phyloP scores from a whole-genome alignment of 2,329 filamentous ascomycete genomes.

The Macrophomina phaseolina region DNA sequence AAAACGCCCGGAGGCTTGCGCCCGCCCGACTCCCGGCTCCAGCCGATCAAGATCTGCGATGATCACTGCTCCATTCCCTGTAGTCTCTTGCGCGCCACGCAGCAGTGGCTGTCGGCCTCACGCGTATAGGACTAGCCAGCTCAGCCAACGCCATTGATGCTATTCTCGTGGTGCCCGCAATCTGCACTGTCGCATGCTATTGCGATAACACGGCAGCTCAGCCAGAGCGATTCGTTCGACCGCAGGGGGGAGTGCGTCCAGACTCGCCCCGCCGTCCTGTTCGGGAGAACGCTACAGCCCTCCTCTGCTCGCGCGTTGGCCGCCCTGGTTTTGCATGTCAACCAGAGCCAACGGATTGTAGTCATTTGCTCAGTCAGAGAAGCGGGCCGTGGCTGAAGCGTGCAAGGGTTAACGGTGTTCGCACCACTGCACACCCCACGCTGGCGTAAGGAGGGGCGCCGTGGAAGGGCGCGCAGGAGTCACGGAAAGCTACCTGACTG shows the following conservation, averaged over 20 bases:
- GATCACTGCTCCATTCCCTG: slow-evolving; percentile 1
- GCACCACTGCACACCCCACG: slow-evolving; percentile 4
- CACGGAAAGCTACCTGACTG: slow-evolving; percentile 1
- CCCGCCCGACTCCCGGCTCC: not conserved
- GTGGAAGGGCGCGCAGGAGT: not conserved
- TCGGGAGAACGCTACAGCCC: not conserved
- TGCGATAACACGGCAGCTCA: not conserved
- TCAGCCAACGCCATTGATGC: slow-evolving; percentile 1
- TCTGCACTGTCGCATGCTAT: not conserved
- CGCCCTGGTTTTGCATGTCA: not conserved
- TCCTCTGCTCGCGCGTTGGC: not conserved
- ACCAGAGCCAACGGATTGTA: not conserved
- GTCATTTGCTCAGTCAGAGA: not conserved
- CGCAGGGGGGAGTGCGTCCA: too few relatives aligned
- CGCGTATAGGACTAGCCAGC: not conserved
- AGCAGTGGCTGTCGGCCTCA: not conserved
- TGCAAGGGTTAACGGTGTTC: slow-evolving; percentile 15
- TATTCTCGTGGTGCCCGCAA: slow-evolving; percentile 9
- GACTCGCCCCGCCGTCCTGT: not conserved
- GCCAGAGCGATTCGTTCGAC: not conserved
- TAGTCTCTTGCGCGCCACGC: slow-evolving; percentile 4
- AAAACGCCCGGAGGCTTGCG: slow-evolving; percentile 12
- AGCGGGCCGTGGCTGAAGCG: not conserved
- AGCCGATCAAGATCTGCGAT: slow-evolving; percentile 9
- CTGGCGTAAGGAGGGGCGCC: slow-evolving; percentile 5